These are phyloP conservation scores for Periconia macrospinosa DNA, from an alignment of 2,329 filamentous ascomycete genomes.

Conservation along the genomic window DNA sequence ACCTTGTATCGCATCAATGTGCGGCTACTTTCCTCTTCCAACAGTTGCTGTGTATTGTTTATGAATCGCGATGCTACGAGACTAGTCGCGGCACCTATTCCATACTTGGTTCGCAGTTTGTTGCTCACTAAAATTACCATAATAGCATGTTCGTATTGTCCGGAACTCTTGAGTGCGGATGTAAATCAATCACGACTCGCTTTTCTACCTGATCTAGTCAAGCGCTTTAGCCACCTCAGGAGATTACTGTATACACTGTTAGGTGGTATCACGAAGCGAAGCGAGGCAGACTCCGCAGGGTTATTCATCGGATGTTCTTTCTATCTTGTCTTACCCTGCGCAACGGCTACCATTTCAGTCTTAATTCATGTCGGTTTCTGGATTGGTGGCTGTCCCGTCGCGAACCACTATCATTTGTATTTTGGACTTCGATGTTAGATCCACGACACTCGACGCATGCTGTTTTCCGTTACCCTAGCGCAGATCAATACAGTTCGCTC, in stretches of 20 bases:
- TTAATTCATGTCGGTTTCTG: too few species aligned
- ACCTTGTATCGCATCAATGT: not conserved
- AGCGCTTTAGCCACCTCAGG: not conserved
- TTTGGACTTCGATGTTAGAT: too few species aligned
- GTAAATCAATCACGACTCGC: not conserved
- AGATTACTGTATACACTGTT: not conserved
- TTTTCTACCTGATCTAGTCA: not conserved
- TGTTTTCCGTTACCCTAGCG: too few species aligned
- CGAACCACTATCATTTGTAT: too few species aligned
- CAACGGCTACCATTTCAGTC: too few species aligned
- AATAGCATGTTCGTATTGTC: not conserved
- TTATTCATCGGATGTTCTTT: not conserved
- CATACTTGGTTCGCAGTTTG: not conserved
- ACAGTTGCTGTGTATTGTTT: not conserved
- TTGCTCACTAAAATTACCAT: not conserved
- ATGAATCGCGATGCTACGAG: not conserved
- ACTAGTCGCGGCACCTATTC: not conserved
- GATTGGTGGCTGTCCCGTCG: too few species aligned
- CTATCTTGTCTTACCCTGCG: too few species aligned
- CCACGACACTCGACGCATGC: too few species aligned
- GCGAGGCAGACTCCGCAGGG: not conserved
- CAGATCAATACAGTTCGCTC: too few species aligned
- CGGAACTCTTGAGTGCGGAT: not conserved
- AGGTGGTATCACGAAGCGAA: not conserved
- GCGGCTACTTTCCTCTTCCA: not conserved